Percentiles rank a stretch among this genome's conserved stretches.
Conservation (phyloP, 352 stramenopile species). For the Pythium utonaiense region DNA sequence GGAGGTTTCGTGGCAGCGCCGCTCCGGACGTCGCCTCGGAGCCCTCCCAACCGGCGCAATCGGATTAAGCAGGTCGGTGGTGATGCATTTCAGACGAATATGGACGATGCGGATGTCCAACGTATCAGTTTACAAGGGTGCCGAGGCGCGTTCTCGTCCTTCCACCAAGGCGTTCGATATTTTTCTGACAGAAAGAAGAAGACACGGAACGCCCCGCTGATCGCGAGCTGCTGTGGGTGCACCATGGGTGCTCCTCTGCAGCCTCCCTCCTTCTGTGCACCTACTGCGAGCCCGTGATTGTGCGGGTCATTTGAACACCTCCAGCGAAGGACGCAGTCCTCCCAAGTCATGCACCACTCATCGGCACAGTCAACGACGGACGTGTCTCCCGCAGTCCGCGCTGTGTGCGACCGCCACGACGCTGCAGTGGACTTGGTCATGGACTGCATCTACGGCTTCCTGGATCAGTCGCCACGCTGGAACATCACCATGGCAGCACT, state of each 20-base stretch:
- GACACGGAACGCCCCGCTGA: not conserved
- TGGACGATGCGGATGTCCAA: too few relatives aligned
- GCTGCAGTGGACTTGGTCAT: slow-evolving; percentile 48
- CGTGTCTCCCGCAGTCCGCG: slow-evolving; percentile 47
- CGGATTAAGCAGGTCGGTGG: not conserved
- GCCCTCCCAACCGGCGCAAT: not conserved
- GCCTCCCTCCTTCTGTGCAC: too few relatives aligned
- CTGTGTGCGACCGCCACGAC: slow-evolving; percentile 43
- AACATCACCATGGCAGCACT: slow-evolving; percentile 51
- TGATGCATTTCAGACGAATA: too few relatives aligned
- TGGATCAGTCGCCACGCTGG: slow-evolving; percentile 52
- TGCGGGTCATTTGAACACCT: not conserved
- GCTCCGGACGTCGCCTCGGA: not conserved
- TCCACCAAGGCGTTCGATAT: not conserved
- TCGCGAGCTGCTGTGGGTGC: too few relatives aligned
- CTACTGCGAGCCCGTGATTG: too few relatives aligned
- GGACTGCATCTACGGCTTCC: slow-evolving; percentile 43
- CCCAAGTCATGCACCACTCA: not conserved
- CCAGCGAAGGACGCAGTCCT: not conserved
- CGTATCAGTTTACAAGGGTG: too few relatives aligned
- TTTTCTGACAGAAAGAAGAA: not conserved
- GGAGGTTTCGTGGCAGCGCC: not conserved
- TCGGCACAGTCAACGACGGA: not conserved
- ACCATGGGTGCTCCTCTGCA: too few relatives aligned
- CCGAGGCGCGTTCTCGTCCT: too few relatives aligned